A percentile compares a stretch with the other conserved stretches of the same genome.
phyloP scores from a whole-genome alignment of 495 filamentous ascomycete species.

The Bathelium albidoporum region DNA sequence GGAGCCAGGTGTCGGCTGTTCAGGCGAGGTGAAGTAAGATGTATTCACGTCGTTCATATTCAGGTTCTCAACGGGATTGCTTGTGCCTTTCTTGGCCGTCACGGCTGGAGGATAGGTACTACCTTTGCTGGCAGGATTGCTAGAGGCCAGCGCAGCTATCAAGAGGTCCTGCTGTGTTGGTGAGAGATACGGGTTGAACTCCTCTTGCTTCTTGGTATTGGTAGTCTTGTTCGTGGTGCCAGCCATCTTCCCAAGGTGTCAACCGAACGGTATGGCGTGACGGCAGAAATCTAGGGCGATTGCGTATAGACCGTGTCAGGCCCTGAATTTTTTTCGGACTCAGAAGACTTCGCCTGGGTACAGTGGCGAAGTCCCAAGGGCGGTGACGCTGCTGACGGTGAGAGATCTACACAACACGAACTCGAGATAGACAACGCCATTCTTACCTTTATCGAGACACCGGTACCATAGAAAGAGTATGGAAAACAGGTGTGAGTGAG shows the following conservation, averaged over 20 bases:
- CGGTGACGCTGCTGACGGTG: background rate
- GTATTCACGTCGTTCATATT: background rate
- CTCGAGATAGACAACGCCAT: background rate
- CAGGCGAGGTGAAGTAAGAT: constrained; percentile 35
- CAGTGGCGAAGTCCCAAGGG: background rate
- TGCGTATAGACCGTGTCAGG: background rate
- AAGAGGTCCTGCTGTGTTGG: constrained; percentile 81
- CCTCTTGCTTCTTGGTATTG: constrained; percentile 20
- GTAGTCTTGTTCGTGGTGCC: constrained; percentile 20
- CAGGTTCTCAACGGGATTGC: background rate
- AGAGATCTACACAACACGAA: background rate
- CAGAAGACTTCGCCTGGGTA: background rate
- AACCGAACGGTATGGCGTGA: background rate
- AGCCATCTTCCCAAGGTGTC: background rate
- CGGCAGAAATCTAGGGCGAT: background rate
- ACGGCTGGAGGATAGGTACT: background rate
- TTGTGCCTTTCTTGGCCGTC: background rate
- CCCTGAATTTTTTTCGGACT: background rate
- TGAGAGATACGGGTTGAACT: constrained; percentile 49
- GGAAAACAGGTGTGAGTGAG: background rate
- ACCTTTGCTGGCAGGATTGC: background rate
- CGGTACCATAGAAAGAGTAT: background rate
- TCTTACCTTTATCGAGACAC: background rate
- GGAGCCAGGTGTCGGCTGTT: constrained; percentile 33
- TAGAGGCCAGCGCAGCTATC: constrained; percentile 72